Base-by-base conservation (phyloP, 2,329 filamentous ascomycete genomes). In the Allantophomopsis lycopodina region DNA sequence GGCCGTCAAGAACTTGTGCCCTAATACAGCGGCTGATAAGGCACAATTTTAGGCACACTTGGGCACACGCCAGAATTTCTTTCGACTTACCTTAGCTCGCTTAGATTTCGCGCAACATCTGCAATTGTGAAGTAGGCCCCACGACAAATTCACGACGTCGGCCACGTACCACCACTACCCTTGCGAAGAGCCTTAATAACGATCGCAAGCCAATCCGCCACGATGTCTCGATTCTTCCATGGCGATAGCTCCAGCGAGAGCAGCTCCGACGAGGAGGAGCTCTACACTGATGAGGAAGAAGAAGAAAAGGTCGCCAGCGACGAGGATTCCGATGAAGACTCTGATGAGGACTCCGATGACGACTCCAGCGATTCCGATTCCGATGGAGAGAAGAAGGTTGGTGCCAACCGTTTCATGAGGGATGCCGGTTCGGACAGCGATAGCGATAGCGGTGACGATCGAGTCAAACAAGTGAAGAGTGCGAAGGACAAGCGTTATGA, bases 401-500 rank as follows among this genome's bases (percentile, higher is more conserved):
- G 88, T 58, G 81, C 83, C 48, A 79, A 70, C 55, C 75, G 78
- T 57, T 98, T 98, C 79, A 78, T 96, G 73, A 78, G 69, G 56
- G 75, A 79, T 52, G 67, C 60, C 30, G 73, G 64, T 11, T 79
- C 76, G 43, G 86, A 91, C 38, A 85, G 80, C 54, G 83, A 88
- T 48, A 79, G 87, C 42, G 77, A 71, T 54, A 88, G 87, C 58
- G 88, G 91, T 48, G 85, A 91, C 48, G 89, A 95, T 48, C 76
- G 77, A 49, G 77, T 80, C 48, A 85, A 81, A 54, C 77, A 91
- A 53, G 83, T 96, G 56, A 95, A 94, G 74, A 95, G 87, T 63
- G 88, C 89, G 55, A 96, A 96, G 66, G 87, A 96, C 69, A 98
- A 98, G 75, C 78, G 91, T 46, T 72, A 86, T 50, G 89, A 95